Evolutionary conservation across 306 rosid species (phyloP).

Genomic region (Citrullus mucosospermus): DNA sequence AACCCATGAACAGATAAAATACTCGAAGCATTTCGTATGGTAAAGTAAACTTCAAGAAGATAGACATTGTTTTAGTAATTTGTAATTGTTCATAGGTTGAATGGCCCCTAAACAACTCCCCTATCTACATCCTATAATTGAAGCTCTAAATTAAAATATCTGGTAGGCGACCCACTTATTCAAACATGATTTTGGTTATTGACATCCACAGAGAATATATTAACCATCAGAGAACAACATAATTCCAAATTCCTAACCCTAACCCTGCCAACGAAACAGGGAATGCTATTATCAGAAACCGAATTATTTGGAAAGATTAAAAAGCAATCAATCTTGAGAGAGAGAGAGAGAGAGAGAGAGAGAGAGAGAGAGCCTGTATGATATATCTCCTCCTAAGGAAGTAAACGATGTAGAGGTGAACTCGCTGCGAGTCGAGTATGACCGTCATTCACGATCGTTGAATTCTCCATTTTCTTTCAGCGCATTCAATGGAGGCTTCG

Average conservation of each 20-base stretch:
- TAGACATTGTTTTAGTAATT: not conserved
- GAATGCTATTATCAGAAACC: not conserved
- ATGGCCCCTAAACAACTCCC: not conserved
- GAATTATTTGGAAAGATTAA: not conserved
- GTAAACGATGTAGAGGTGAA: constrained; percentile 16
- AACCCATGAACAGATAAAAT: not conserved
- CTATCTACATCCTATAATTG: not conserved
- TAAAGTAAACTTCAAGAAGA: not conserved
- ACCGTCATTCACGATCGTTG: constrained; percentile 19
- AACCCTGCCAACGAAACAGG: not conserved
- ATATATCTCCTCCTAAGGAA: constrained; percentile 45
- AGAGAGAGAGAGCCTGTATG: constrained; percentile 34
- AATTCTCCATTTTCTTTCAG: constrained; percentile 23
- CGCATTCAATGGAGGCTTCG: not conserved
- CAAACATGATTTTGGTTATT: not conserved
- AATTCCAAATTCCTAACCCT: not conserved
- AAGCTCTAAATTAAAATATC: not conserved
- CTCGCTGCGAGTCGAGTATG: not conserved
- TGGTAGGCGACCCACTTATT: not conserved
- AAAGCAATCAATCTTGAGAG: not conserved
- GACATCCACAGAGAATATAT: not conserved
- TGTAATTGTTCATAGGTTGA: not conserved
- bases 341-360: not conserved
- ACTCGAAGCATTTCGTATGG: not conserved
- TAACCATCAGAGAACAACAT: not conserved